Evolutionary conservation across 2,329 filamentous ascomycete genomes (phyloP).

Genomic region (Aspergillus costaricaensis): DNA sequence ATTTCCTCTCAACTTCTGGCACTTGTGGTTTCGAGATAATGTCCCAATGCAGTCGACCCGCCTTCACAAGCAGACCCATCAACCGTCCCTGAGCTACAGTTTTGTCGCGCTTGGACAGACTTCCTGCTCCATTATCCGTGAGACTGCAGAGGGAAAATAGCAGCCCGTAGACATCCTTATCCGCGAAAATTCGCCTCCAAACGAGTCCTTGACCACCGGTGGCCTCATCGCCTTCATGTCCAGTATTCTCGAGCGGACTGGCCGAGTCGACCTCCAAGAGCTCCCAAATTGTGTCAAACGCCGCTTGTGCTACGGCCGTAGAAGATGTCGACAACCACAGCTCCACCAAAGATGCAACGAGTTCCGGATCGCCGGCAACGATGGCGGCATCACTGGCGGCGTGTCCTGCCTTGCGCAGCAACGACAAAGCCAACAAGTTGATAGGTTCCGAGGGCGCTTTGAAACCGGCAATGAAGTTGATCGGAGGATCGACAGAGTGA

Average conservation of each 20-base stretch:
- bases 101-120: slow-evolving; percentile 53
- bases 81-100: slow-evolving; percentile 63
- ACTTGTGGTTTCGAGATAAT: slow-evolving; percentile 55
- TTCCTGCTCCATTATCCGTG: slow-evolving; percentile 36
- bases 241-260: slow-evolving; percentile 32
- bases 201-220: slow-evolving; percentile 54
- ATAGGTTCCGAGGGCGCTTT: slow-evolving; percentile 53
- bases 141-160: slow-evolving; percentile 59
- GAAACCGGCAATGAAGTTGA: slow-evolving; percentile 60
- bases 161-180: slow-evolving; percentile 59
- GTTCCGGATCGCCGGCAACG: slow-evolving; percentile 58
- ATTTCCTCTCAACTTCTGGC: slow-evolving; percentile 52
- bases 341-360: slow-evolving; percentile 57
- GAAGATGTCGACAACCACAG: slow-evolving; percentile 61
- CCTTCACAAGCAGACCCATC: slow-evolving; percentile 58
- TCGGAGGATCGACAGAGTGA: slow-evolving; percentile 48
- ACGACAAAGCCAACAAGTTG: slow-evolving; percentile 57
- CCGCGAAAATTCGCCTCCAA: slow-evolving; percentile 64
- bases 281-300: slow-evolving; percentile 54
- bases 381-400: slow-evolving; percentile 58
- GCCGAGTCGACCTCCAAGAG: slow-evolving; percentile 55
- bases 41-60: slow-evolving; percentile 58
- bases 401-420: slow-evolving; percentile 58
- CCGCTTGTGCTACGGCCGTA: slow-evolving; percentile 57
- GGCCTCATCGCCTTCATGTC: slow-evolving; percentile 22